These are phyloP conservation scores for Exsudoporus floridanus DNA, from an alignment of 1,284 basidiomycete genomes.

Conservation along the genomic window DNA sequence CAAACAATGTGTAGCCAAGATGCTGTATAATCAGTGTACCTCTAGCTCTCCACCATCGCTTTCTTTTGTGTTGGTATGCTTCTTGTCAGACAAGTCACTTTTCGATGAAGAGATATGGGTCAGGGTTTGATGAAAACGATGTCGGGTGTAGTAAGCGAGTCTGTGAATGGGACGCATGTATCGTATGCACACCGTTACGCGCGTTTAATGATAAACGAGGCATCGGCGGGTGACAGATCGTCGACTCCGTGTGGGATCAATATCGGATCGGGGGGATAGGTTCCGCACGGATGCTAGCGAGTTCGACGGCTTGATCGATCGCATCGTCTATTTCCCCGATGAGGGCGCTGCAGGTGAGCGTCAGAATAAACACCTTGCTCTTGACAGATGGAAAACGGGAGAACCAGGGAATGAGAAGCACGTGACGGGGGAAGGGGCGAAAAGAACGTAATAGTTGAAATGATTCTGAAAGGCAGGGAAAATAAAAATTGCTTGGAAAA, in stretches of 20 bases:
- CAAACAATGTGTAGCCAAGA: not conserved
- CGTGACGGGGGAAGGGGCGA: not conserved
- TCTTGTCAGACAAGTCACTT: not conserved
- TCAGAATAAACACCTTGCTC: not conserved
- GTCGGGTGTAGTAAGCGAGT: not conserved
- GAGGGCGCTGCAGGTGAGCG: constrained; percentile 57
- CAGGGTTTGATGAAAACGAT: not conserved
- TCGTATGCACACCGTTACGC: not conserved
- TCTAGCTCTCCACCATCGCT: not conserved
- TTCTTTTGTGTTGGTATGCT: constrained; percentile 1
- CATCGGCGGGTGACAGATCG: not conserved
- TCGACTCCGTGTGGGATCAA: constrained; percentile 31
- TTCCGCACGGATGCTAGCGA: constrained; percentile 81
- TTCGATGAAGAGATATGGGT: not conserved
- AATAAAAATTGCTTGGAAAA: not conserved
- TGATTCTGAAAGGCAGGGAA: not conserved
- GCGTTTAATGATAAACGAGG: not conserved
- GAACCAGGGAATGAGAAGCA: not conserved
- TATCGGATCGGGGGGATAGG: constrained; percentile 81
- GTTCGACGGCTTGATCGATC: constrained; percentile 78
- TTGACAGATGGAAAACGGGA: not conserved
- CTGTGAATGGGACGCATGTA: not conserved
- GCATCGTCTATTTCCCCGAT: constrained; percentile 91
- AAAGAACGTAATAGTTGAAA: not conserved
- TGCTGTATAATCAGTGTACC: not conserved